These are phyloP conservation scores for Russula abietina DNA, from an alignment of 768 basidiomycete genomes.

Conservation along the genomic window DNA sequence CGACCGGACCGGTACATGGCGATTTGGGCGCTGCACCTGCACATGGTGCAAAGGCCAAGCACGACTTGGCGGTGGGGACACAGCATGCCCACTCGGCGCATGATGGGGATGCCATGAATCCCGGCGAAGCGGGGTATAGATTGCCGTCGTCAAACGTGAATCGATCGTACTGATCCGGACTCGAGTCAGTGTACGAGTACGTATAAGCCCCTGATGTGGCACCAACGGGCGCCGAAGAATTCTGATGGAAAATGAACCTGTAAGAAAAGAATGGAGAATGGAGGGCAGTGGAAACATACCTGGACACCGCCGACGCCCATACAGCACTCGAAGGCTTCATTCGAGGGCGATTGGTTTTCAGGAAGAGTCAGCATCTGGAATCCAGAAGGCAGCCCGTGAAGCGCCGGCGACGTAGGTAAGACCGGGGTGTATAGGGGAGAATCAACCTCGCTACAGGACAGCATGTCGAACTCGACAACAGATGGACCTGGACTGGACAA, in stretches of 20 bases:
- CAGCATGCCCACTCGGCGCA: slow-evolving; percentile 14
- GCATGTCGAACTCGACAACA: slow-evolving; percentile 14
- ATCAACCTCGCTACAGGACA: slow-evolving; percentile 16
- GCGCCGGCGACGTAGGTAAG: slow-evolving; percentile 4
- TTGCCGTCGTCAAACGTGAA: slow-evolving; percentile 17
- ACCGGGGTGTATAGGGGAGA: slow-evolving; percentile 19
- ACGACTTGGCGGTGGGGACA: slow-evolving; percentile 6
- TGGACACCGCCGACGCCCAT: slow-evolving; percentile 1
- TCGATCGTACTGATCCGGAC: slow-evolving; percentile 1
- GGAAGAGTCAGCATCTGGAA: slow-evolving; percentile 13
- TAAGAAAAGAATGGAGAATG: background rate
- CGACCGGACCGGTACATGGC: slow-evolving; percentile 6
- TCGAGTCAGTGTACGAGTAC: slow-evolving; percentile 10
- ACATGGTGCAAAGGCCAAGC: background rate
- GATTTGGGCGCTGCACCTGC: slow-evolving; percentile 1
- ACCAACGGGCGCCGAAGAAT: slow-evolving; percentile 3
- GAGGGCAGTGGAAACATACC: background rate
- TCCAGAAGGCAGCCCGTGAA: background rate
- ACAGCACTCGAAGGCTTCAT: background rate
- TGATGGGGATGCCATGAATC: slow-evolving; percentile 2
- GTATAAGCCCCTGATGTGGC: slow-evolving; percentile 11
- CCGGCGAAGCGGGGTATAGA: slow-evolving; percentile 17
- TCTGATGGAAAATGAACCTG: background rate
- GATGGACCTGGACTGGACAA: slow-evolving; percentile 18
- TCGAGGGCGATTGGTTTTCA: background rate